Evolutionary conservation across 352 stramenopile species (phyloP), one percentile per base, ranked within the genome.

Genomic region (Pythium sukuiense): DNA sequence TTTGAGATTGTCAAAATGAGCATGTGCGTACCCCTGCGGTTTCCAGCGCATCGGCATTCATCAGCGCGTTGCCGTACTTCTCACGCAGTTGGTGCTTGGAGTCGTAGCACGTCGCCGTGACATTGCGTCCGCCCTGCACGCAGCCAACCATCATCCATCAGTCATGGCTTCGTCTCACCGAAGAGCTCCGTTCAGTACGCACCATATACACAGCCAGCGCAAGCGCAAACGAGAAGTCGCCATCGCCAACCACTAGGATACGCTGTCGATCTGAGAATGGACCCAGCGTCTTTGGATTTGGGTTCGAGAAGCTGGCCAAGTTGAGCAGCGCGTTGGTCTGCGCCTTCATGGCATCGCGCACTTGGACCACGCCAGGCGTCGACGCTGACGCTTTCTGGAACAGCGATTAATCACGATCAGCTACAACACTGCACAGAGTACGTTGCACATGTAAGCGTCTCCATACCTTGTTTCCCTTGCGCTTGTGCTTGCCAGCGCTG

Each of bases 171-270:
- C 39, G 12, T 46, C 12, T 16, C 6, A 37, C 6, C 39, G 39
- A 46, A 46, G 39, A 13, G 39, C 12, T 46, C 39, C 7, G 12
- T 46, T 18, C 9, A 52, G 14, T 14, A 43, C 59, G 16, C 66
- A 89, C 87, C 65, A 96, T 62, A 55, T 85, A 90, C 61, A 92
- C 79, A 2, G 86, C 79, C 14, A 96, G 69, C 13, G 86, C 74
- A 18, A 92, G 65, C 24, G 88, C 87, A 65, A 96, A 95, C 20
- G 85, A 94, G 27, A 96, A 88, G 65, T 94, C 85, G 27, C 88
- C 88, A 30, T 96, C 88, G n/a, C 88, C 88, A 16, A 96, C 81
- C 13, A 95, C 73, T 33, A 96, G 76, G 46, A 93, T 90, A 48
- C 75, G 80, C 43, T 93, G 82, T 12, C 77, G 76, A 70, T 92